phyloP scores from a whole-genome alignment of 1,284 basidiomycete species.

The Prillingera fragicola region DNA sequence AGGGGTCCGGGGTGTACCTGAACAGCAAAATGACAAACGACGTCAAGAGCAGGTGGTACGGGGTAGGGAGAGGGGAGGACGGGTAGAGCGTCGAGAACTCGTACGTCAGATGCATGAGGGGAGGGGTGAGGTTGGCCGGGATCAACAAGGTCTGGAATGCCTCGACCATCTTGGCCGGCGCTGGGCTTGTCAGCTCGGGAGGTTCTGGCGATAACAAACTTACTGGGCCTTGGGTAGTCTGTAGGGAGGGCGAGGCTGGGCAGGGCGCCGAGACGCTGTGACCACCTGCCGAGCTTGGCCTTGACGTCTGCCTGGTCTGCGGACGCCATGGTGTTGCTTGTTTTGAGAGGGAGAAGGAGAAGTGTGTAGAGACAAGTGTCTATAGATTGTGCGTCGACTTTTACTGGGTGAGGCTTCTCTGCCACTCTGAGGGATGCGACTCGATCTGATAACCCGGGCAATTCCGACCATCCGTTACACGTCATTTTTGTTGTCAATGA shows the following conservation, averaged over 20 bases:
- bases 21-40: slow-evolving; percentile 88
- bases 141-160: slow-evolving; percentile 62
- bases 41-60: slow-evolving; percentile 85
- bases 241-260: slow-evolving; percentile 91
- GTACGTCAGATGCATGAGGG: slow-evolving; percentile 56
- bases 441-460: not conserved
- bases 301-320: slow-evolving; percentile 14
- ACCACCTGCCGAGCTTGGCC: slow-evolving; percentile 45
- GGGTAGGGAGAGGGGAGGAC: slow-evolving; percentile 58
- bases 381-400: no score
- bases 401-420: no score
- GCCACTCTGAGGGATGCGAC: no score
- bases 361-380: not conserved
- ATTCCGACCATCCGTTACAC: not conserved
- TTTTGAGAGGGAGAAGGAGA: not conserved
- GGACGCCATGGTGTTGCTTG: slow-evolving; percentile 1
- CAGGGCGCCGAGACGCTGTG: slow-evolving; percentile 53
- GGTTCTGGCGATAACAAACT: slow-evolving; percentile 10
- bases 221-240: slow-evolving; percentile 80
- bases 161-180: slow-evolving; percentile 68
- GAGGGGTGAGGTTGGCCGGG: slow-evolving; percentile 50
- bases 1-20: slow-evolving; percentile 92
- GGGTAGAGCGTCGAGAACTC: slow-evolving; percentile 57
- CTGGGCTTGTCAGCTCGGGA: slow-evolving; percentile 33
- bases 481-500: no score